These are phyloP conservation scores for Gloeopeniophorella convolvens DNA, from an alignment of 768 basidiomycete genomes.

Conservation along the genomic window DNA sequence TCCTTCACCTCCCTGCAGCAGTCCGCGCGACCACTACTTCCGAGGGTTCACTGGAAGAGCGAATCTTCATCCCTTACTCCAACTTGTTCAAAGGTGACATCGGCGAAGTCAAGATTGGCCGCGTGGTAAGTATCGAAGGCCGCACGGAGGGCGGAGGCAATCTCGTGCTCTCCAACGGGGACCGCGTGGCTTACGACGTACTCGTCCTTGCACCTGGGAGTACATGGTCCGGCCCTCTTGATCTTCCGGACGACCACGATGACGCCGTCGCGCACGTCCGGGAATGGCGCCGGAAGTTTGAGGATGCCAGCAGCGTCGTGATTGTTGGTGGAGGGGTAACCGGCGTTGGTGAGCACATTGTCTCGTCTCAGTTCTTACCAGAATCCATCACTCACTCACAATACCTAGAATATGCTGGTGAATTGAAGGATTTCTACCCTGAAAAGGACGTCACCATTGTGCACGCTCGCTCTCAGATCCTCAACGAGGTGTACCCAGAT, in stretches of 20 bases:
- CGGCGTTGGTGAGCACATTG: conserved; percentile 32
- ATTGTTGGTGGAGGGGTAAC: conserved; percentile 26
- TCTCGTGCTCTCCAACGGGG: conserved; percentile 44
- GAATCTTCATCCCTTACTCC: conserved; percentile 42
- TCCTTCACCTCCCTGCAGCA: conserved; percentile 26
- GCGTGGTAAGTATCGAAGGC: conserved; percentile 36
- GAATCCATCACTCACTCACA: conserved; percentile 37
- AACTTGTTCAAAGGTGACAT: conserved; percentile 41
- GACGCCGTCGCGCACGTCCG: conserved; percentile 22
- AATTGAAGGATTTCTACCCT: conserved; percentile 35
- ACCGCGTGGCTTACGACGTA: conserved; percentile 43
- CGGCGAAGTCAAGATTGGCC: conserved; percentile 32
- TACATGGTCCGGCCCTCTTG: conserved; percentile 43
- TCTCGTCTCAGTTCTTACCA: conserved; percentile 31
- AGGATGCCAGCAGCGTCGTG: conserved; percentile 18
- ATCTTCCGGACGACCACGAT: conserved; percentile 34
- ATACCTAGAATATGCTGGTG: conserved; percentile 35
- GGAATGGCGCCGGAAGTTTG: conserved; percentile 22
- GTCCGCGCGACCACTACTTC: conserved; percentile 20
- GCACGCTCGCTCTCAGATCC: conserved; percentile 53
- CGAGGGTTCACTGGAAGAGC: conserved; percentile 20
- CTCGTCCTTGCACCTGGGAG: conserved; percentile 57
- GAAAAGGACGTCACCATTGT: conserved; percentile 51
- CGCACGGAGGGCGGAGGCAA: conserved; percentile 7
- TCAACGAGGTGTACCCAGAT: conserved; percentile 47